Conservation (phyloP, 116 monocot genomes). For the Zostera marina region DNA sequence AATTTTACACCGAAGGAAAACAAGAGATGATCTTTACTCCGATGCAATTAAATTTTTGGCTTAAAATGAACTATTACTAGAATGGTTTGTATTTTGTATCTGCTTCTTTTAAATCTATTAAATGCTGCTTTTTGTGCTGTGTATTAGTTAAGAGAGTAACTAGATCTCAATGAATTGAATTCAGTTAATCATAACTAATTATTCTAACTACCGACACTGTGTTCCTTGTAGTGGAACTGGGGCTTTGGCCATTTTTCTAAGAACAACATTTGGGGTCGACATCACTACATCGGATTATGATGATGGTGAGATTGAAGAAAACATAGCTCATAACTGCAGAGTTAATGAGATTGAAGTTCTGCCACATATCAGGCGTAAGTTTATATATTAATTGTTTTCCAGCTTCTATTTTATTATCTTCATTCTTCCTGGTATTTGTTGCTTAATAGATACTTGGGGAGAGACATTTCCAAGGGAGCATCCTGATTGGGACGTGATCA, state of each 20-base stretch:
- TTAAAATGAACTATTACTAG: too few species aligned
- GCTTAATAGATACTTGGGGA: slow-evolving; percentile 73
- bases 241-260: slow-evolving; percentile 72
- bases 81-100: too few species aligned
- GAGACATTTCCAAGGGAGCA: slow-evolving; percentile 45
- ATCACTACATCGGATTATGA: slow-evolving; percentile 92
- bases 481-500: slow-evolving; percentile 76
- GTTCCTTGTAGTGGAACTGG: slow-evolving; percentile 60
- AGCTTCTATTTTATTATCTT: slow-evolving; percentile 1
- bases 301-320: slow-evolving; percentile 69
- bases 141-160: not conserved
- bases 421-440: not conserved
- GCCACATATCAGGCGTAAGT: slow-evolving; percentile 80
- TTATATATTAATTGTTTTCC: slow-evolving; percentile 2
- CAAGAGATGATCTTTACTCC: too few species aligned
- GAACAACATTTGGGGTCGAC: slow-evolving; percentile 49
- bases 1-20: too few species aligned
- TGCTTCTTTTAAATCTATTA: too few species aligned
- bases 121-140: not conserved
- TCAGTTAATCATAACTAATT: not conserved
- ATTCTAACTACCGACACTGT: too few species aligned
- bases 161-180: not conserved
- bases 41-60: too few species aligned
- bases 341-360: slow-evolving; percentile 44
- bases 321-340: slow-evolving; percentile 74